phyloP scores from a whole-genome alignment of 2,329 filamentous ascomycete species.

The Cladosporium sp. region DNA sequence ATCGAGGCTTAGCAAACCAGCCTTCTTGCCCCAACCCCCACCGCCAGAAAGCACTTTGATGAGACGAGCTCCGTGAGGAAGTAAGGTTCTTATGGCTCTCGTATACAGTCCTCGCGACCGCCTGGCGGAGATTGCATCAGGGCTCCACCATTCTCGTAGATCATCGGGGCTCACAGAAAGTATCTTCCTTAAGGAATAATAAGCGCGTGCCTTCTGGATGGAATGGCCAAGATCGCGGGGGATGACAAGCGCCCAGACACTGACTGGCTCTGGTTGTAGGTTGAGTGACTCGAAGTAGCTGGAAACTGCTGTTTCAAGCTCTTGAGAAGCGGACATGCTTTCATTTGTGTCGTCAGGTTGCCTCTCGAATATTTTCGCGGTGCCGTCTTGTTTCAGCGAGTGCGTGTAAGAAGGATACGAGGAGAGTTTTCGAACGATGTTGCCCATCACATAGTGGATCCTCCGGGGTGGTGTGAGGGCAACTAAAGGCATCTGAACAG shows the following conservation, averaged over 20 bases:
- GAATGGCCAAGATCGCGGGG: slow-evolving; percentile 30
- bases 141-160: not conserved
- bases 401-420: slow-evolving; percentile 11
- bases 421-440: slow-evolving; percentile 64
- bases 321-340: slow-evolving; percentile 56
- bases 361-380: slow-evolving; percentile 24
- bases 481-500: slow-evolving; percentile 24
- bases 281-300: slow-evolving; percentile 45
- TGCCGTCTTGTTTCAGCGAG: not conserved
- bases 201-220: not conserved
- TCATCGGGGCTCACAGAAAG: not conserved
- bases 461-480: slow-evolving; percentile 57
- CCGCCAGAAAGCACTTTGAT: slow-evolving; percentile 64
- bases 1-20: slow-evolving; percentile 71
- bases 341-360: slow-evolving; percentile 14
- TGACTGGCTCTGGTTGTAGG: slow-evolving; percentile 44
- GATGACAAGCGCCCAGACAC: slow-evolving; percentile 68
- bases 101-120: too few relatives aligned
- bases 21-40: slow-evolving; percentile 77
- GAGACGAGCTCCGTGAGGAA: slow-evolving; percentile 33
- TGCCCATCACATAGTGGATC: slow-evolving; percentile 64
- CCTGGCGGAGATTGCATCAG: too few relatives aligned
- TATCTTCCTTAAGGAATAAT: not conserved
- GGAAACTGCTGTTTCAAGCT: slow-evolving; percentile 62
- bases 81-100: not conserved